Percentiles rank a stretch among this genome's conserved stretches.
Conservation (phyloP, 805 yeast genomes). For the Wickerhamiella alocasiicola region DNA sequence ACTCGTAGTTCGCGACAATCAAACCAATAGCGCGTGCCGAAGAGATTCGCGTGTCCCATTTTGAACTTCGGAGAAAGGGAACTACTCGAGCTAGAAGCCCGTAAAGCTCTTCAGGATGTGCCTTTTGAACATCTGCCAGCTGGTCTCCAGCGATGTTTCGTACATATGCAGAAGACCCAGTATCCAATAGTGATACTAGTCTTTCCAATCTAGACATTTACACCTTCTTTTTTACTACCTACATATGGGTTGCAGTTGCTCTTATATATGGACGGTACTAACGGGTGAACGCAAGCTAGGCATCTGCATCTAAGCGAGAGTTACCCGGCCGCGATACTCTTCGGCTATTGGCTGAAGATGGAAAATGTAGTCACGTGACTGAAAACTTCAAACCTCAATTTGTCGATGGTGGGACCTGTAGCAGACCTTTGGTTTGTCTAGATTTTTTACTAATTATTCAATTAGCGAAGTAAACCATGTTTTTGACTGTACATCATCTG, state of each 20-base stretch:
- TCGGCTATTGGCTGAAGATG: neutral
- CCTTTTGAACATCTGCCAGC: constrained; percentile 81
- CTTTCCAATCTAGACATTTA: constrained; percentile 24
- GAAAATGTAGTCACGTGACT: too few species aligned
- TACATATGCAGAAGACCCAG: constrained; percentile 88
- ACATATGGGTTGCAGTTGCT: constrained; percentile 5
- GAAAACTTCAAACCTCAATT: too few species aligned
- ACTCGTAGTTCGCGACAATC: constrained; percentile 63
- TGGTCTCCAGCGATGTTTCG: constrained; percentile 97
- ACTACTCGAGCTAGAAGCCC: constrained; percentile 77
- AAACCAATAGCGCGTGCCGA: constrained; percentile 95
- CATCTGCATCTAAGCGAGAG: too few species aligned
- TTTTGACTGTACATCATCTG: too few species aligned
- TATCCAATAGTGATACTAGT: constrained; percentile 48
- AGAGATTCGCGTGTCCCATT: constrained; percentile 94
- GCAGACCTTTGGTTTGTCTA: too few species aligned
- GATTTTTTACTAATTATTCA: too few species aligned
- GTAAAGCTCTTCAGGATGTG: constrained; percentile 86
- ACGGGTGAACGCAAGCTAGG: too few species aligned
- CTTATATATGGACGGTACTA: constrained; percentile 4
- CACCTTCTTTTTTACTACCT: neutral
- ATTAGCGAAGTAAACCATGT: too few species aligned
- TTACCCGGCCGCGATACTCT: constrained; percentile 8
- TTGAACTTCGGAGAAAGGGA: constrained; percentile 68
- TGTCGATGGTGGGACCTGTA: too few species aligned